Evolutionary conservation across 2,329 filamentous ascomycete genomes (phyloP).

Genomic region (Beauveria australis): DNA sequence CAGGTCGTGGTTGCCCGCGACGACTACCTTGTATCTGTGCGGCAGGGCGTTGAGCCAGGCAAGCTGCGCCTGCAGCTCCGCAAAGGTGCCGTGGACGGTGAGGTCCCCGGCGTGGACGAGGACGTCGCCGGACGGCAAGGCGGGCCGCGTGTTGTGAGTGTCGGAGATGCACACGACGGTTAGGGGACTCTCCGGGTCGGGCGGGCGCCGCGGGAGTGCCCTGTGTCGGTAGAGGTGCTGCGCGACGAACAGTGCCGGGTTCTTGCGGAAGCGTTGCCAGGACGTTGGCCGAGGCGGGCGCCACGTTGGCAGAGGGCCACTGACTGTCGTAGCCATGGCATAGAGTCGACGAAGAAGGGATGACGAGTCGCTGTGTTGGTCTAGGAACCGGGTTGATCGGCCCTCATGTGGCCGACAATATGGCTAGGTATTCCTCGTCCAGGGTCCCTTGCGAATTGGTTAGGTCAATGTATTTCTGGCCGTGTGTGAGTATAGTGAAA

Average conservation of each 20-base stretch:
- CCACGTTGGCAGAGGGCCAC: background rate
- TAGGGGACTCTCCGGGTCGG: slow-evolving; percentile 9
- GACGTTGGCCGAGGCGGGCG: background rate
- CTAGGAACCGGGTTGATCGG: background rate
- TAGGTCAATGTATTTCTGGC: background rate
- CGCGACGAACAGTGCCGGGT: background rate
- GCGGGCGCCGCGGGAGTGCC: background rate
- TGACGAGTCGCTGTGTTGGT: background rate
- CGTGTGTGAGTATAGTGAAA: background rate
- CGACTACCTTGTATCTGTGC: slow-evolving; percentile 34
- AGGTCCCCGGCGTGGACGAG: slow-evolving; percentile 42
- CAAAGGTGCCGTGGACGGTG: slow-evolving; percentile 31
- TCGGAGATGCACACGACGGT: slow-evolving; percentile 36
- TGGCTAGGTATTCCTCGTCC: background rate
- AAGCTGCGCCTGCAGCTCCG: slow-evolving; percentile 30
- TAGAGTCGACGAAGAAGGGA: background rate
- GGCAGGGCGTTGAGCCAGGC: slow-evolving; percentile 32
- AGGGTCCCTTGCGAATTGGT: background rate
- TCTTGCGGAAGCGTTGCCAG: slow-evolving; percentile 3
- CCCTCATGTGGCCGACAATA: background rate
- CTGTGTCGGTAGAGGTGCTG: slow-evolving; percentile 2
- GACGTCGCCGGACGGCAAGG: slow-evolving; percentile 34
- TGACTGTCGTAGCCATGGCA: background rate
- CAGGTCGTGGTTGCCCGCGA: slow-evolving; percentile 40
- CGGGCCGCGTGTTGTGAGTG: slow-evolving; percentile 32